Percentiles rank a stretch among this genome's conserved stretches.
phyloP scores from a whole-genome alignment of 2,329 filamentous ascomycete species.

The Furcasterigmium sp. region DNA sequence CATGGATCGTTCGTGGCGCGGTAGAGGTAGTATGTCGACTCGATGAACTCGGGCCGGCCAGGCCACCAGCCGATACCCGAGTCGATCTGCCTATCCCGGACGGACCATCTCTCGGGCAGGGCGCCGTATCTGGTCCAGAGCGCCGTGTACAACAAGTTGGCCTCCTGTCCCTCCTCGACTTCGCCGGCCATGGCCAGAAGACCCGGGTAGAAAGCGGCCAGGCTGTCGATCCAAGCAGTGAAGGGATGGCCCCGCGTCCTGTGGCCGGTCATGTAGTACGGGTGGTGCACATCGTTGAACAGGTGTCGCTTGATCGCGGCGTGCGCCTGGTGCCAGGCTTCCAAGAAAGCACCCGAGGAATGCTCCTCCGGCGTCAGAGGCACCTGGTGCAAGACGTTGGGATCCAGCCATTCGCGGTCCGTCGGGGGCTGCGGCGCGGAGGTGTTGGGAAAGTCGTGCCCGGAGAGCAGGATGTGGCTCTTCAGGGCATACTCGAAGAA shows the following conservation, averaged over 20 bases:
- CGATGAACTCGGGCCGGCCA: slow-evolving; percentile 91
- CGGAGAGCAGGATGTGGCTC: slow-evolving; percentile 83
- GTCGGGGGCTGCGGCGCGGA: slow-evolving; percentile 31
- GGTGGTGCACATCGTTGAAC: slow-evolving; percentile 81
- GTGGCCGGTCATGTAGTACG: slow-evolving; percentile 90
- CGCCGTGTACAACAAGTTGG: slow-evolving; percentile 85
- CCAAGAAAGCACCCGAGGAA: slow-evolving; percentile 71
- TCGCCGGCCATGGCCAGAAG: slow-evolving; percentile 82
- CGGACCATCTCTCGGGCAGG: slow-evolving; percentile 89
- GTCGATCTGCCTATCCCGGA: slow-evolving; percentile 77
- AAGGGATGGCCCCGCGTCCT: slow-evolving; percentile 81
- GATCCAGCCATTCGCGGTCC: slow-evolving; percentile 48
- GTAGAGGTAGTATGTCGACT: slow-evolving; percentile 95
- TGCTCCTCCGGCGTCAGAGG: slow-evolving; percentile 61
- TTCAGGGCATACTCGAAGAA: slow-evolving; percentile 99
- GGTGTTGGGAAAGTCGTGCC: slow-evolving; percentile 55
- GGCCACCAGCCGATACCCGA: slow-evolving; percentile 91
- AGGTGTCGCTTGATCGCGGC: slow-evolving; percentile 84
- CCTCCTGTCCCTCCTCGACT: slow-evolving; percentile 83
- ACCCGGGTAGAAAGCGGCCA: slow-evolving; percentile 93
- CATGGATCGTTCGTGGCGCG: slow-evolving; percentile 89
- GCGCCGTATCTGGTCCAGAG: slow-evolving; percentile 95
- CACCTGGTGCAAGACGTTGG: slow-evolving; percentile 51
- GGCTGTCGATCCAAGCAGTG: slow-evolving; percentile 92
- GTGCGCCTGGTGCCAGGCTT: slow-evolving; percentile 81